Evolutionary conservation across 2,329 filamentous ascomycete genomes (phyloP).

Genomic region (Ascochyta lentis): DNA sequence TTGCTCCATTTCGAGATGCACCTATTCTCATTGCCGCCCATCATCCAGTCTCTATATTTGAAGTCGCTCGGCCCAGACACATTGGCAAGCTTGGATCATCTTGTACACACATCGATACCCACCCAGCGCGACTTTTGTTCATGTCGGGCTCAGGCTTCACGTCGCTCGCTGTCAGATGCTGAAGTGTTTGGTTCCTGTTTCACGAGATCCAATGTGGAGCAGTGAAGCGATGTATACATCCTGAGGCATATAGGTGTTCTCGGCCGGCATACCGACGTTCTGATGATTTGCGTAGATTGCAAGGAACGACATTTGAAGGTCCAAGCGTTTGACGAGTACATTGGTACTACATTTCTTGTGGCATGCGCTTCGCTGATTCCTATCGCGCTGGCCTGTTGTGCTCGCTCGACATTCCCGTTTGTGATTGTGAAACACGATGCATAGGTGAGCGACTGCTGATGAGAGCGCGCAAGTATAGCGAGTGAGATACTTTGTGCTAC

Average conservation of each 20-base stretch:
- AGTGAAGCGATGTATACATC: constrained; percentile 4
- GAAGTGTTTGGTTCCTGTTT: constrained; percentile 9
- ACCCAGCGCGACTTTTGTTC: too few relatives aligned
- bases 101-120: too few relatives aligned
- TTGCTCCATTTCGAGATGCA: constrained; percentile 18
- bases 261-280: constrained; percentile 7
- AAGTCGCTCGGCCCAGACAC: constrained; percentile 18
- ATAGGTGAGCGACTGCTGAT: neutral
- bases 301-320: constrained; percentile 13
- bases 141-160: too few relatives aligned
- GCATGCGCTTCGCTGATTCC: neutral
- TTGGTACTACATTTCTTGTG: constrained; percentile 9
- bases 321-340: constrained; percentile 15
- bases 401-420: neutral
- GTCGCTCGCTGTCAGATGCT: neutral
- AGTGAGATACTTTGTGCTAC: neutral
- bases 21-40: constrained; percentile 28
- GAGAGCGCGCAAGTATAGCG: neutral
- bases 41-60: constrained; percentile 34
- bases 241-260: constrained; percentile 17
- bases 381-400: neutral
- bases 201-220: constrained; percentile 1
- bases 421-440: neutral
- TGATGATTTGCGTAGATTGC: constrained; percentile 8
- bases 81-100: constrained; percentile 7